A percentile compares a stretch with the other conserved stretches of the same genome.
phyloP scores from a whole-genome alignment of 495 filamentous ascomycete genomes.

The Immersiella caudata region DNA sequence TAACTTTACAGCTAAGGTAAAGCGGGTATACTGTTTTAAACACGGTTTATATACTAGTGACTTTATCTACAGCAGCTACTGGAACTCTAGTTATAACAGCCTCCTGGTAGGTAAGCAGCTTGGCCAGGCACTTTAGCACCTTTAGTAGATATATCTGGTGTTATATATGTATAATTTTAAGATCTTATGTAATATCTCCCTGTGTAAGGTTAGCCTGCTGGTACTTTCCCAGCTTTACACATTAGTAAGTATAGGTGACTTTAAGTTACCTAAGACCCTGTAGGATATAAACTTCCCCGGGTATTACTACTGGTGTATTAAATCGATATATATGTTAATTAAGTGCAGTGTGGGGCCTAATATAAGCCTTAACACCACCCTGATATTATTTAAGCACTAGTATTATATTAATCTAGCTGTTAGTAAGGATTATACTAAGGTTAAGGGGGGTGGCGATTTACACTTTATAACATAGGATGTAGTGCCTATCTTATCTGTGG shows the following conservation, averaged over 20 bases:
- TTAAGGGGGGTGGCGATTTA: not conserved
- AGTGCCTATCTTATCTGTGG: conserved; percentile 10
- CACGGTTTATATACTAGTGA: no score
- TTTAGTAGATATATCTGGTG: not conserved
- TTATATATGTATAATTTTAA: not conserved
- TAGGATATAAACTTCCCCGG: conserved; percentile 50
- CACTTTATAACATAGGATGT: not conserved
- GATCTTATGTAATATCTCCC: not conserved
- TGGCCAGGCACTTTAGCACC: conserved; percentile 21
- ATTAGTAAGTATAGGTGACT: no score
- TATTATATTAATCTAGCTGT: not conserved
- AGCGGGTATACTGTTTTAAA: conserved; percentile 26
- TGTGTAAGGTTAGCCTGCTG: no score
- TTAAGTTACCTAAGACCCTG: conserved; percentile 31
- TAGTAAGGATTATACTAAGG: no score
- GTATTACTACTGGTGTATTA: conserved; percentile 44
- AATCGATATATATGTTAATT: conserved; percentile 22
- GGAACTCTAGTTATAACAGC: not conserved
- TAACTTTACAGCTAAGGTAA: no score
- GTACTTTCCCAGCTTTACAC: not conserved
- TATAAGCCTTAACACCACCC: not conserved
- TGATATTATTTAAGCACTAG: not conserved
- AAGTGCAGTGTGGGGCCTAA: conserved; percentile 37
- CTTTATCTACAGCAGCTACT: conserved; percentile 10
- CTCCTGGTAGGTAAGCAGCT: not conserved